Percentiles rank a stretch among this genome's conserved stretches.
Conservation (phyloP, 352 stramenopile species). For the Peronospora destructor region DNA sequence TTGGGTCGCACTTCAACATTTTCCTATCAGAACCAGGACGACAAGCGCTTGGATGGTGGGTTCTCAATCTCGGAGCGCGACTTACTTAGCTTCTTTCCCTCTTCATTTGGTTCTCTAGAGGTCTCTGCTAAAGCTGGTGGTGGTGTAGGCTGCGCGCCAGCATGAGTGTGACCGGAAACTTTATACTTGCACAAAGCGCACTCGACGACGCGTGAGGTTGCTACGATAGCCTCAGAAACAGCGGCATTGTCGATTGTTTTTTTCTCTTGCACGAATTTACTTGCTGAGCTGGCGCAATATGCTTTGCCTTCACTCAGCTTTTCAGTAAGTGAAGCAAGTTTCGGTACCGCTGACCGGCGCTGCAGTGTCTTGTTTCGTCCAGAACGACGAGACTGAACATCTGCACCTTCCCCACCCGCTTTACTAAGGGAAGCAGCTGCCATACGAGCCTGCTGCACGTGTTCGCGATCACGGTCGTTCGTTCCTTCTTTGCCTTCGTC, state of each 20-base stretch:
- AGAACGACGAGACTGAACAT: conserved; percentile 10
- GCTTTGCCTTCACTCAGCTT: conserved; percentile 27
- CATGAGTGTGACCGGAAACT: conserved; percentile 48
- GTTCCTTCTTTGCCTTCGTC: conserved; percentile 36
- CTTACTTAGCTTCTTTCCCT: conserved; percentile 9
- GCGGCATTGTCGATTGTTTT: neutral
- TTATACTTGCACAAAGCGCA: conserved; percentile 61
- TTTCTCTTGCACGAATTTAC: neutral
- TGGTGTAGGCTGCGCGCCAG: conserved; percentile 7
- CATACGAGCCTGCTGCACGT: conserved; percentile 33
- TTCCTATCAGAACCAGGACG: conserved; percentile 42
- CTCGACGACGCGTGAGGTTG: conserved; percentile 19
- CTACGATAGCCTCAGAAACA: conserved; percentile 9
- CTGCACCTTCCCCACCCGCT: conserved; percentile 1
- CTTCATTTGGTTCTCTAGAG: conserved; percentile 2
- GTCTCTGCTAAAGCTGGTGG: conserved; percentile 10
- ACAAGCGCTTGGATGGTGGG: conserved; percentile 32
- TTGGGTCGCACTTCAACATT: too few relatives aligned
- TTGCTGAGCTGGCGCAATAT: conserved; percentile 2
- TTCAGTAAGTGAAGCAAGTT: conserved; percentile 37
- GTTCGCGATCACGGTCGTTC: conserved; percentile 29
- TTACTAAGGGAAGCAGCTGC: conserved; percentile 26
- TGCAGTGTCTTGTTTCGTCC: conserved; percentile 43
- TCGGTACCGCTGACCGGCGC: conserved; percentile 32
- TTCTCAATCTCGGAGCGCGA: conserved; percentile 15